Evolutionary conservation across 805 yeast species (phyloP), one percentile per base, ranked within the genome.

Genomic region (Peterozyma xylosa): DNA sequence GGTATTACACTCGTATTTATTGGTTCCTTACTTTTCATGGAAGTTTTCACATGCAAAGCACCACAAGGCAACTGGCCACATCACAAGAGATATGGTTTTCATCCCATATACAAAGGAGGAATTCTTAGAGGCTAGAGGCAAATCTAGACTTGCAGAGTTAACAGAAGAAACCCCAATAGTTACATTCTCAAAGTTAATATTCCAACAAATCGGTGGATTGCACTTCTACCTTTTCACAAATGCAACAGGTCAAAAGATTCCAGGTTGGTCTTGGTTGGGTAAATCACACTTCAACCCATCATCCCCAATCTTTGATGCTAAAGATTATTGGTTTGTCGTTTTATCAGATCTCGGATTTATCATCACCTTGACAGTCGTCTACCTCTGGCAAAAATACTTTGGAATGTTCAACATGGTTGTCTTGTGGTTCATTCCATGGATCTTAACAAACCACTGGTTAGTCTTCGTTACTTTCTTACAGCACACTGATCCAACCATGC

Each of bases 21-120:
- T 74, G 48, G 81, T 77, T 43, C 84, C 83, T 29, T 78, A 74
- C 58, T 78, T 78, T 52, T 74, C 80, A 3, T 78, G 82, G 83
- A 77, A 78, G 54, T 76, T 65, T 54, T 66, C 75, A 42, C 84
- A 78, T 53, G 67, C 75, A 36, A 78, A 74, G 56, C 84, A 78
- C 59, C 84, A 78, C 59, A 76, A 78, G 62, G 78, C 78, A 38
- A 78, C 82, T 18, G 83, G 82, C 50, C 79, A 77, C 57, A 59
- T 76, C 51, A 67, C 74, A 42, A 70, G 72, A 58, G 84, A 78
- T 61, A 76, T 73, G 70, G 84, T 77, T 33, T 78, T 76, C 55
- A 58, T 78, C 37, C 84, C 84, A 44, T 63, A 63, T 53, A 74
- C 78, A 38, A 73, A 73, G 53, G 67, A 74, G 45, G 71, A 68